Evolutionary conservation across 2,329 filamentous ascomycete genomes (phyloP), one percentile per base, ranked within the genome.

Genomic region (Fusarium sacchari): DNA sequence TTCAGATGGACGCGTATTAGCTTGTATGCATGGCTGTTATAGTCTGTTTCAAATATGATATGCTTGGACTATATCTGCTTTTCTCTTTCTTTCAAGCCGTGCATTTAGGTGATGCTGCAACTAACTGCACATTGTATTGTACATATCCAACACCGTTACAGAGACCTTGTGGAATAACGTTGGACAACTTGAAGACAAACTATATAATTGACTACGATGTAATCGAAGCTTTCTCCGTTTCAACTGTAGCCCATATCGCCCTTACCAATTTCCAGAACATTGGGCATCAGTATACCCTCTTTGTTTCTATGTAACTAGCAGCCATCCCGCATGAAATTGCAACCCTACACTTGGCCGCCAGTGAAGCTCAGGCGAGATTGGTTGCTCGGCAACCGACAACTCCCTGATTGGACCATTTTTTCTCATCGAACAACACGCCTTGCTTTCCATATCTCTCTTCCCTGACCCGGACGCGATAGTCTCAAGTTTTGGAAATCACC

Each of bases 381-480:
- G 81, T 82, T 82, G 80, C 78, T 75, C 72, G 71, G 77, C 79
- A 81, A 81, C 79, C 75, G 59, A 63, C 52, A 70, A 32, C 59
- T 60, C 62, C 49, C 71, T 81, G 73, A 82, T 82, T 83, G 79
- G 80, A 67, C 68, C 62, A 63, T 60, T 37, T 56, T 50, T 50
- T 61, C 72, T 79, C 73, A 36, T 60, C 44, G 50, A 79, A 81
- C 63, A 80, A 79, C 79, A 79, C 71, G 65, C 47, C 66, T 65
- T 42, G 56, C 52, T 65, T 64, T 74, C 72, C 66, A 72, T 55
- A 68, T 72, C 64, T 71, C 67, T 72, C 70, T 67, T 76, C 70
- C 63, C 59, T 67, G 63, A 66, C 64, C 72, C 59, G 71, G 71
- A 80, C 81, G 80, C 81, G 80, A 80, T 83, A 74, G 77, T 80